These are phyloP conservation scores for Fusarium oligoseptatum DNA, from an alignment of 2,329 filamentous ascomycete genomes.

Conservation along the genomic window DNA sequence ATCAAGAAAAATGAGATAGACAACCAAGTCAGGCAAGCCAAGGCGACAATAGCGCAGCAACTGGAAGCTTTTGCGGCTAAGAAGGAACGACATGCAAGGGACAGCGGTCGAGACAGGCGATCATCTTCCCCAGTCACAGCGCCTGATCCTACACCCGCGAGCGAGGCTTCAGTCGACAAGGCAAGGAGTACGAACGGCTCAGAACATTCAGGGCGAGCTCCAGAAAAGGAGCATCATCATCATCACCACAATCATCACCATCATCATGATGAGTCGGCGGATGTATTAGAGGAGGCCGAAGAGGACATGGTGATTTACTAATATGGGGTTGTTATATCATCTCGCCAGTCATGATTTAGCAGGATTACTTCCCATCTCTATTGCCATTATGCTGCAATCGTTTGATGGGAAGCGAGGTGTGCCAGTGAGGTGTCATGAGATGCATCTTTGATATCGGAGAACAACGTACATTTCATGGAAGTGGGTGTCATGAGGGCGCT, in stretches of 20 bases:
- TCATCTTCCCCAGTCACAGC: conserved; percentile 24
- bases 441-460: background rate
- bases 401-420: background rate
- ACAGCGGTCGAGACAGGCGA: conserved; percentile 34
- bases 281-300: conserved; percentile 85
- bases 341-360: background rate
- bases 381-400: background rate
- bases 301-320: conserved; percentile 95
- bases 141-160: conserved; percentile 25
- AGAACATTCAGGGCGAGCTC: conserved; percentile 13
- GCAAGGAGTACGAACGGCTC: conserved; percentile 12
- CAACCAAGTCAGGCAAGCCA: conserved; percentile 75
- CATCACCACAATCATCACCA: conserved; percentile 39
- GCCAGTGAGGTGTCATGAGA: background rate
- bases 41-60: conserved; percentile 75
- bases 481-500: conserved; percentile 7
- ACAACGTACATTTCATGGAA: background rate
- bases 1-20: conserved; percentile 79
- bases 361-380: background rate
- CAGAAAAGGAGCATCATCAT: conserved; percentile 28
- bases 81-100: conserved; percentile 55
- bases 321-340: conserved; percentile 38
- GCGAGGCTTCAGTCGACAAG: conserved; percentile 24
- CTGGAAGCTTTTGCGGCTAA: conserved; percentile 70
- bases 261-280: conserved; percentile 77